These are phyloP conservation scores for Tetracladium maxilliforme DNA, from an alignment of 2,329 filamentous ascomycete genomes.

Conservation along the genomic window DNA sequence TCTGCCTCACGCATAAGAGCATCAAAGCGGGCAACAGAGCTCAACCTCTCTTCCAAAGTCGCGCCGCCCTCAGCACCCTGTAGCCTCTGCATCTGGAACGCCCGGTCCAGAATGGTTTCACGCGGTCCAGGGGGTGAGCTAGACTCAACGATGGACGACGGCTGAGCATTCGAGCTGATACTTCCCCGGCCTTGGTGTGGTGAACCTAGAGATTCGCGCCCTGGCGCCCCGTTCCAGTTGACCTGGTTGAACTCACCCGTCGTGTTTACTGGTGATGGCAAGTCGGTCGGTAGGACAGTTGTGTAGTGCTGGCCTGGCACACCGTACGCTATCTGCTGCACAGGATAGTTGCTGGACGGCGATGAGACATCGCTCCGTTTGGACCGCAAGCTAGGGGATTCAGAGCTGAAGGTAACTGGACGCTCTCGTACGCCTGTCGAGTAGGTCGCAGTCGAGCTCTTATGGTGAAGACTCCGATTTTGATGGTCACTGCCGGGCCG, in stretches of 20 bases:
- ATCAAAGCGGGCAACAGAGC: conserved; percentile 49
- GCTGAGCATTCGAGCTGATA: conserved; percentile 31
- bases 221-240: conserved; percentile 44
- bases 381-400: conserved; percentile 44
- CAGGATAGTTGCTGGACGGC: conserved; percentile 11
- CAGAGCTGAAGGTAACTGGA: conserved; percentile 36
- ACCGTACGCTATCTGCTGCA: conserved; percentile 31
- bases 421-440: conserved; percentile 31
- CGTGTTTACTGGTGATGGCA: conserved; percentile 39
- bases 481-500: not conserved
- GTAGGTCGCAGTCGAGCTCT: conserved; percentile 30
- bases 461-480: conserved; percentile 22
- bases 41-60: conserved; percentile 30
- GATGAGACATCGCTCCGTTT: conserved; percentile 45
- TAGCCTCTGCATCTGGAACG: conserved; percentile 48
- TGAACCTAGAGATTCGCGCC: conserved; percentile 40
- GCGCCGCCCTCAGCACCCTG: conserved; percentile 39
- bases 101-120: conserved; percentile 53
- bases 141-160: conserved; percentile 15
- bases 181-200: conserved; percentile 39
- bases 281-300: conserved; percentile 33
- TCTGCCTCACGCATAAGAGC: conserved; percentile 49
- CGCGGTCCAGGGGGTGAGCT: conserved; percentile 31
- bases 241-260: conserved; percentile 38
- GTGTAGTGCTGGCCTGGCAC: conserved; percentile 32